phyloP scores from a whole-genome alignment of 768 basidiomycete species.

The Pholiota microspora region DNA sequence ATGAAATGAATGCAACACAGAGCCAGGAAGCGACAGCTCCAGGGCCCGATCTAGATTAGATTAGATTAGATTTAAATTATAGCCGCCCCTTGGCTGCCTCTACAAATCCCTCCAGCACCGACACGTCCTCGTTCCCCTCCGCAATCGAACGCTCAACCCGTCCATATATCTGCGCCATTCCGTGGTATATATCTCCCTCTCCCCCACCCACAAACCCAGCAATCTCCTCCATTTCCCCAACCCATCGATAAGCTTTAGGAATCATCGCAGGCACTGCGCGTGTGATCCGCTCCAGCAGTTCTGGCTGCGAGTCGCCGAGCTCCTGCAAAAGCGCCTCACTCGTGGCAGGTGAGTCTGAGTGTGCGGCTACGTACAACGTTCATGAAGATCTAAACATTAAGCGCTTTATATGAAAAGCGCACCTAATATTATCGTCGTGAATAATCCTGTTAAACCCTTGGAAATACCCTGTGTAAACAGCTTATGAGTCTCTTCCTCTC shows the following conservation, averaged over 20 bases:
- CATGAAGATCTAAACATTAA: not conserved
- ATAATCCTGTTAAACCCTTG: conserved; percentile 52
- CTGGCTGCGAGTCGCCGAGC: conserved; percentile 44
- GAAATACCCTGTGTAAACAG: conserved; percentile 42
- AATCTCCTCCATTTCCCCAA: conserved; percentile 66
- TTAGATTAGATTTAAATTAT: conserved; percentile 10
- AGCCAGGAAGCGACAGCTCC: not conserved
- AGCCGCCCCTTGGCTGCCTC: conserved; percentile 32
- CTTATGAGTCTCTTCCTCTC: not conserved
- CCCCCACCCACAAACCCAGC: conserved; percentile 48
- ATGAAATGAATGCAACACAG: conserved; percentile 10
- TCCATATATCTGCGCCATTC: conserved; percentile 44
- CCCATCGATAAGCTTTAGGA: conserved; percentile 63
- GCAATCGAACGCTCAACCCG: conserved; percentile 39
- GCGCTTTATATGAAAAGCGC: conserved; percentile 14
- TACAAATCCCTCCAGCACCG: conserved; percentile 41
- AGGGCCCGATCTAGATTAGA: conserved; percentile 13
- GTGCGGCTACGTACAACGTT: conserved; percentile 37
- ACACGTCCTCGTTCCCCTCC: conserved; percentile 34
- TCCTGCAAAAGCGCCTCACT: conserved; percentile 54
- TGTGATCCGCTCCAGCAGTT: conserved; percentile 37
- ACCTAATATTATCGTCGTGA: conserved; percentile 58
- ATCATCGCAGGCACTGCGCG: conserved; percentile 45
- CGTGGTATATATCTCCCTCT: conserved; percentile 45
- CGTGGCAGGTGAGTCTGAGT: conserved; percentile 58